Evolutionary conservation across 352 stramenopile species (phyloP).

Genomic region (Phytophthora hibernalis): DNA sequence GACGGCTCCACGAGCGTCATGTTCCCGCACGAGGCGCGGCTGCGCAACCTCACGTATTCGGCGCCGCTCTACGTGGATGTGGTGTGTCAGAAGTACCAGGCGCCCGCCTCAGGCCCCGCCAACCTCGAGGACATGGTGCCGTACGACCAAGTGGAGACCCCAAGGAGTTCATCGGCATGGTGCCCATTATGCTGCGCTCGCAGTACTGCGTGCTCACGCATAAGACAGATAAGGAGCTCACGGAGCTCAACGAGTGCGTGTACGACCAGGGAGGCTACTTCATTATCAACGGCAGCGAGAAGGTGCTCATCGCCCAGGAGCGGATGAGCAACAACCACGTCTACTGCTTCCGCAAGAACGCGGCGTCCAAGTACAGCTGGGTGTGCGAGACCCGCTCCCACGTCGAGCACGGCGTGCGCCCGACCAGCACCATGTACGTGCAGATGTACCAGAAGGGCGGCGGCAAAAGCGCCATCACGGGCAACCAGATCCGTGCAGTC

Average conservation of each 20-base stretch:
- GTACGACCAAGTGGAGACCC: conserved; percentile 87
- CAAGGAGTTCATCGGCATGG: conserved; percentile 98
- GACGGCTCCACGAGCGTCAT: conserved; percentile 98
- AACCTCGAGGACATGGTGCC: conserved; percentile 90
- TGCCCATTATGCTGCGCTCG: conserved; percentile 98
- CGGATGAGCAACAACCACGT: conserved; percentile 99
- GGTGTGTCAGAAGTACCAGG: conserved; percentile 93
- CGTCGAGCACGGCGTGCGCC: conserved; percentile 95
- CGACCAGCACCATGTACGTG: conserved; percentile 98
- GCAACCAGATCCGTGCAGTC: conserved; percentile 98
- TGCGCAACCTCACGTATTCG: conserved; percentile 99
- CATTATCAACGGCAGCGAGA: conserved; percentile 98
- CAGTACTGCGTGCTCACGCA: conserved; percentile 96
- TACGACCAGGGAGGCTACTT: conserved; percentile 99
- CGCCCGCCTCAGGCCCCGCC: conserved; percentile 58
- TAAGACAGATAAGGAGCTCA: conserved; percentile 94
- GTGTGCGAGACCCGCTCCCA: conserved; percentile 98
- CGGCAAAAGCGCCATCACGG: conserved; percentile 94
- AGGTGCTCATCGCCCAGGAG: conserved; percentile 99
- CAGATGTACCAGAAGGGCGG: conserved; percentile 98
- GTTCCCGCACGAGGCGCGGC: conserved; percentile 98
- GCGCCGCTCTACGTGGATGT: conserved; percentile 99
- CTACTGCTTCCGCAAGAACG: conserved; percentile 99
- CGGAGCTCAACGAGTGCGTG: conserved; percentile 98
- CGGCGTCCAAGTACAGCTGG: conserved; percentile 96